A percentile compares a stretch with the other conserved stretches of the same genome.
These are phyloP conservation scores for Suhomyces yuchorum DNA, from an alignment of 1,139 yeast genomes.

Conservation along the genomic window DNA sequence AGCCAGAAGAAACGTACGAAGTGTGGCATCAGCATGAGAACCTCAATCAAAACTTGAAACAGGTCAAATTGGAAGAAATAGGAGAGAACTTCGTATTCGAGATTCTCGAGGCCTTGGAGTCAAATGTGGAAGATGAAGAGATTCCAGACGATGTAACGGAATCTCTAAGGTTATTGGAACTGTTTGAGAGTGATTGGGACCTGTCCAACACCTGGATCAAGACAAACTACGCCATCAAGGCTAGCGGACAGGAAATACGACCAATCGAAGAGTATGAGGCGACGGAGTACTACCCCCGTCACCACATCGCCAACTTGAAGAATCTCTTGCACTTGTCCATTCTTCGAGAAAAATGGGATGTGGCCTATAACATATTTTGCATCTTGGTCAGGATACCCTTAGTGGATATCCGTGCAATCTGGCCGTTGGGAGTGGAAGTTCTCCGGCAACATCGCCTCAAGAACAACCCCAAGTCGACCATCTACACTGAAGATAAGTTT, in stretches of 20 bases:
- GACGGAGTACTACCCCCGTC: constrained; percentile 18
- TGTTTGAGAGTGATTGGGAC: constrained; percentile 25
- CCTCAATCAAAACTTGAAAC: constrained; percentile 17
- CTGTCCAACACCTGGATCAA: constrained; percentile 25
- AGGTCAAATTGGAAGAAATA: not conserved
- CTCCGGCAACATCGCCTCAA: constrained; percentile 17
- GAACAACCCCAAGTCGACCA: not conserved
- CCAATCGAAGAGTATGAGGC: constrained; percentile 21
- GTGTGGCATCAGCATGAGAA: constrained; percentile 34
- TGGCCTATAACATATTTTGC: constrained; percentile 56
- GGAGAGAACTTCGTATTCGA: constrained; percentile 8
- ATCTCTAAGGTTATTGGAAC: constrained; percentile 17
- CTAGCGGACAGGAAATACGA: constrained; percentile 36
- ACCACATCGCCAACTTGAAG: constrained; percentile 36
- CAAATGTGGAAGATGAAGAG: constrained; percentile 13
- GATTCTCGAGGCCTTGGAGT: constrained; percentile 6
- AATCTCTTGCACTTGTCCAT: constrained; percentile 42
- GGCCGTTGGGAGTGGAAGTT: constrained; percentile 61
- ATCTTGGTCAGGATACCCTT: constrained; percentile 48
- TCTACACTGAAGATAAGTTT: constrained; percentile 31
- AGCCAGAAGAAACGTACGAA: constrained; percentile 43
- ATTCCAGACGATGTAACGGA: constrained; percentile 16
- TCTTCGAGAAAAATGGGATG: constrained; percentile 51
- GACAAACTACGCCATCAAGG: constrained; percentile 26
- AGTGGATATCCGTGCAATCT: constrained; percentile 54